phyloP scores from a whole-genome alignment of 768 basidiomycete species.

The Coprinellus micaceus region DNA sequence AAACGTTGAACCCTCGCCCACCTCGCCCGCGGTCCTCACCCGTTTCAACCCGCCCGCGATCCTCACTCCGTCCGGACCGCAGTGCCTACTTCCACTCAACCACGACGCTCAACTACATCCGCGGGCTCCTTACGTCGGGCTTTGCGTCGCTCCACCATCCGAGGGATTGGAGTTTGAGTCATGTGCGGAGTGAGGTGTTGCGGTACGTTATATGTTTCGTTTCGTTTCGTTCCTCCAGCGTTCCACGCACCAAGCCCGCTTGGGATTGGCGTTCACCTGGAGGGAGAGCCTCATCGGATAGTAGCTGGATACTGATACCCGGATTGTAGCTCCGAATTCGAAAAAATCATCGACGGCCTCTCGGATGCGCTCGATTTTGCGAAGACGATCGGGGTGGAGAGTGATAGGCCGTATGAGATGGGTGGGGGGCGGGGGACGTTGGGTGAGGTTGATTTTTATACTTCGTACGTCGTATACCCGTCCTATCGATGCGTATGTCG shows the following conservation, averaged over 20 bases:
- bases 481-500: not conserved
- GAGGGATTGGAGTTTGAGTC: constrained; percentile 85
- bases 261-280: too few relatives aligned
- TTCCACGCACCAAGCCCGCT: too few relatives aligned
- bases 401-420: constrained; percentile 56
- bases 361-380: constrained; percentile 93
- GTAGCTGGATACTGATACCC: constrained; percentile 1
- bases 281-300: too few relatives aligned
- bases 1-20: too few relatives aligned
- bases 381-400: constrained; percentile 75
- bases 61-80: too few relatives aligned
- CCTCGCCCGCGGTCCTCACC: too few relatives aligned
- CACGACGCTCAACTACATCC: constrained; percentile 88
- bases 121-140: constrained; percentile 83
- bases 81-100: constrained; percentile 97
- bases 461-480: constrained; percentile 63
- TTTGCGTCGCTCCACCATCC: constrained; percentile 94
- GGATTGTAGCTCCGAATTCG: constrained; percentile 66
- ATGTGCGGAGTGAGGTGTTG: constrained; percentile 82
- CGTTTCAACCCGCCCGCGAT: too few relatives aligned
- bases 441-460: constrained; percentile 92
- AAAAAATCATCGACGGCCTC: constrained; percentile 77
- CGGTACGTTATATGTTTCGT: constrained; percentile 38
- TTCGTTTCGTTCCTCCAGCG: not conserved
- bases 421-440: constrained; percentile 70